Percentiles rank a stretch among this genome's conserved stretches.
Conservation (phyloP, 1,284 basidiomycete species). For the Caloboletus inedulis region DNA sequence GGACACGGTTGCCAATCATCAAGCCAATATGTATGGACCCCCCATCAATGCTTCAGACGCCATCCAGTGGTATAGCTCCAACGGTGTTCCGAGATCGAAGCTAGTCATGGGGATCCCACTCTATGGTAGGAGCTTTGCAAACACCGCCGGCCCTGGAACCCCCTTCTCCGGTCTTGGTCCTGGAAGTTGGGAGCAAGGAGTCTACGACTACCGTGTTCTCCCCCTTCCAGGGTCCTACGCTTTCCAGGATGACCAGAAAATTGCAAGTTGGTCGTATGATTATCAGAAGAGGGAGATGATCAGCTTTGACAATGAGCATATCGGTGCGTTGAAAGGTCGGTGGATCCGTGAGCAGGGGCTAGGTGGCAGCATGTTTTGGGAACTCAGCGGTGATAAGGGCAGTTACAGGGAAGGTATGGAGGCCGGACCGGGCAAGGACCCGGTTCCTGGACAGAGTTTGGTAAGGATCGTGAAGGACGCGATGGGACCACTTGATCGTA, state of each 20-base stretch:
- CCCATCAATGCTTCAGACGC: conserved; percentile 66
- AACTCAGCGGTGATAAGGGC: conserved; percentile 78
- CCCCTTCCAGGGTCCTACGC: conserved; percentile 67
- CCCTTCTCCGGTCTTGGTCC: conserved; percentile 76
- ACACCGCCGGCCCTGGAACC: conserved; percentile 78
- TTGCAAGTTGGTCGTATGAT: conserved; percentile 77
- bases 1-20: conserved; percentile 77
- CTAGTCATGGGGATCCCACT: conserved; percentile 87
- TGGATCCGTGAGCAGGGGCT: conserved; percentile 72
- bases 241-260: conserved; percentile 51
- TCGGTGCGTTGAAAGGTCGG: conserved; percentile 67
- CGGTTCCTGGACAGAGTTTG: conserved; percentile 58
- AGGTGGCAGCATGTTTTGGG: conserved; percentile 86
- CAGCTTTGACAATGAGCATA: conserved; percentile 72
- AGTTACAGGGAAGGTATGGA: conserved; percentile 66
- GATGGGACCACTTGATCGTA: conserved; percentile 69
- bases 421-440: conserved; percentile 59
- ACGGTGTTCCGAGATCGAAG: conserved; percentile 77
- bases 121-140: conserved; percentile 89
- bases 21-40: conserved; percentile 80
- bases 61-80: conserved; percentile 67
- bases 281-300: conserved; percentile 69
- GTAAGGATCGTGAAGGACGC: conserved; percentile 67
- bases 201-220: conserved; percentile 77
- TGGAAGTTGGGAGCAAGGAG: conserved; percentile 76